Evolutionary conservation across 2,329 filamentous ascomycete species (phyloP).

Genomic region (Diaporthe humulicola): DNA sequence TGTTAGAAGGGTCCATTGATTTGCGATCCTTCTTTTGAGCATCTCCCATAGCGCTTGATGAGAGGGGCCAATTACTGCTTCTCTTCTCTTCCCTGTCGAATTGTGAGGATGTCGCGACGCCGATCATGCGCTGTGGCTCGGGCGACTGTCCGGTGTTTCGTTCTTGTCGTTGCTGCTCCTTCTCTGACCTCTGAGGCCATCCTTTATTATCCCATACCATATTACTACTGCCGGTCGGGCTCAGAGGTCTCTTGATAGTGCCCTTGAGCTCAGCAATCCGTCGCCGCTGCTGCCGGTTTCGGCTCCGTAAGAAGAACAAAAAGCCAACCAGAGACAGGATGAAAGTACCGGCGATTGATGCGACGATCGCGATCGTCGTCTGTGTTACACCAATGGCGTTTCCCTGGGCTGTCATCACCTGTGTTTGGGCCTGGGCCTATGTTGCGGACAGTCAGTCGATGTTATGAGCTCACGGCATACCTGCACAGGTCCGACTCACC

Average conservation of each 20-base stretch:
- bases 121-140: background rate
- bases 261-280: constrained; percentile 1
- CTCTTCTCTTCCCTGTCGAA: constrained; percentile 11
- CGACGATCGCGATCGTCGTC: constrained; percentile 19
- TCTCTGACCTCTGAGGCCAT: background rate
- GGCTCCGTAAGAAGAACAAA: constrained; percentile 14
- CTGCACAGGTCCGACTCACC: background rate
- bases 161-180: background rate
- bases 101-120: background rate
- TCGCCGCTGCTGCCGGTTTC: constrained; percentile 13
- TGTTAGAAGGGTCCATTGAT: constrained; percentile 6
- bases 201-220: constrained; percentile 26
- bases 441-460: background rate
- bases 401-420: background rate
- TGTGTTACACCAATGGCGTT: background rate
- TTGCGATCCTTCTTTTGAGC: background rate
- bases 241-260: constrained; percentile 15
- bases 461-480: background rate
- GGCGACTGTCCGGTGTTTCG: background rate
- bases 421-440: constrained; percentile 30
- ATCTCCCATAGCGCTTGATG: background rate
- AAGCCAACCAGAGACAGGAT: constrained; percentile 20
- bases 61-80: constrained; percentile 21
- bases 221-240: constrained; percentile 12
- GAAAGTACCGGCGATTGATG: constrained; percentile 28